These are phyloP conservation scores for Cyclanthera cordifolia DNA, from an alignment of 306 rosid genomes.

Conservation along the genomic window DNA sequence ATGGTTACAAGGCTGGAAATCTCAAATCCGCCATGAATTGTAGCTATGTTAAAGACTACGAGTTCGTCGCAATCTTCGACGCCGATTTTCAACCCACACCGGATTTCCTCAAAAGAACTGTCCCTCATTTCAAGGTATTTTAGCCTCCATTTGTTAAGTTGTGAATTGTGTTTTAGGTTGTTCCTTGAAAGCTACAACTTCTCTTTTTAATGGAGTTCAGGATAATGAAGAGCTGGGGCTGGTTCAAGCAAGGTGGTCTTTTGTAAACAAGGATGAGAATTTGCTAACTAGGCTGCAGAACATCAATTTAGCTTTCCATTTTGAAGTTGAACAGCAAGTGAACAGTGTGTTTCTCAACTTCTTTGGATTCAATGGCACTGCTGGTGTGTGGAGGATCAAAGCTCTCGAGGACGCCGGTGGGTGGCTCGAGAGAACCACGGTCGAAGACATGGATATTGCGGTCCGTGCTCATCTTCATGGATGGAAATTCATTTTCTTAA, in stretches of 20 bases:
- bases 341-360: constrained; percentile 63
- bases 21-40: constrained; percentile 93
- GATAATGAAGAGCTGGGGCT: constrained; percentile 68
- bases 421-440: constrained; percentile 92
- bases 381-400: constrained; percentile 93
- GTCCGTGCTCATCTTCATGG: constrained; percentile 94
- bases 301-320: constrained; percentile 71
- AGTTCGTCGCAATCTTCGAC: constrained; percentile 72
- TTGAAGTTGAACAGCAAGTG: constrained; percentile 78
- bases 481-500: constrained; percentile 88
- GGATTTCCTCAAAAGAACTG: constrained; percentile 67
- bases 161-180: not conserved
- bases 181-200: too few species aligned
- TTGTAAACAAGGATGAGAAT: constrained; percentile 85
- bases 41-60: constrained; percentile 72
- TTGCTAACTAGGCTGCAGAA: constrained; percentile 79
- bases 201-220: constrained; percentile 23
- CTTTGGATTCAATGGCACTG: constrained; percentile 91
- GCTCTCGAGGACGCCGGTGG: constrained; percentile 85
- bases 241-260: constrained; percentile 95
- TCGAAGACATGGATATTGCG: constrained; percentile 94
- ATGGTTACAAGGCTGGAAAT: constrained; percentile 88
- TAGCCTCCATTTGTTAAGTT: too few species aligned
- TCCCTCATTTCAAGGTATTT: constrained; percentile 75
- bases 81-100: constrained; percentile 86